Conservation (phyloP, 306 rosid species). For the Lupinus albus region DNA sequence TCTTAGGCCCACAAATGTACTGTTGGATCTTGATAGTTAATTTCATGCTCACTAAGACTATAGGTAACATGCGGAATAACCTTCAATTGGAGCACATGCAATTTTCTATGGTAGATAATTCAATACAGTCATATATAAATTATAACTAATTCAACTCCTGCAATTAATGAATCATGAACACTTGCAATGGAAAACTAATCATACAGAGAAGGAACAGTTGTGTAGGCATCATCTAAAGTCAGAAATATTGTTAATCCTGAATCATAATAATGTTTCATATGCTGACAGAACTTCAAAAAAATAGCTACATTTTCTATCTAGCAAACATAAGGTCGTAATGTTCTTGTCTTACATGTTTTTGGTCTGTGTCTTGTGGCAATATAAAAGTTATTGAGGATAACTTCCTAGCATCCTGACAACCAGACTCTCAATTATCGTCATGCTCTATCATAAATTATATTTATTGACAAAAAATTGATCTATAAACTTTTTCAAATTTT, state of each 20-base stretch:
- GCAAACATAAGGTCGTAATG: conserved; percentile 24
- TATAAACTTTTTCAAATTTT: too few species aligned
- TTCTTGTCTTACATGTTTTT: neutral
- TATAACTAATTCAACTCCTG: conserved; percentile 2
- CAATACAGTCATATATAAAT: neutral
- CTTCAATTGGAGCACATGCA: too few species aligned
- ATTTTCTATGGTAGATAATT: neutral
- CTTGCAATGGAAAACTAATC: conserved; percentile 10
- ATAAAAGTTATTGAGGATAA: conserved; percentile 21
- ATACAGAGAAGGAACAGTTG: conserved; percentile 12
- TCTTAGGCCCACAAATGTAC: neutral
- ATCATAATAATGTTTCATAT: conserved; percentile 27
- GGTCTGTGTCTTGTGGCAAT: conserved; percentile 19
- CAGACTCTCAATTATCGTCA: conserved; percentile 25
- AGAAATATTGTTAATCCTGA: conserved; percentile 24
- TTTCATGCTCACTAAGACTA: neutral
- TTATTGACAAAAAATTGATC: too few species aligned
- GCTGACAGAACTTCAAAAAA: conserved; percentile 28
- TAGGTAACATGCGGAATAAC: neutral
- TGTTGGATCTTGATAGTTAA: neutral
- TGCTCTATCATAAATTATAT: too few species aligned
- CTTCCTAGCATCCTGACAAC: conserved; percentile 23
- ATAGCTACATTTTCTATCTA: conserved; percentile 30
- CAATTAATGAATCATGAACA: neutral
- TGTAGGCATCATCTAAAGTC: conserved; percentile 25